Conservation (phyloP, 2,329 filamentous ascomycete species). For the Stagonosporopsis tanaceti region DNA sequence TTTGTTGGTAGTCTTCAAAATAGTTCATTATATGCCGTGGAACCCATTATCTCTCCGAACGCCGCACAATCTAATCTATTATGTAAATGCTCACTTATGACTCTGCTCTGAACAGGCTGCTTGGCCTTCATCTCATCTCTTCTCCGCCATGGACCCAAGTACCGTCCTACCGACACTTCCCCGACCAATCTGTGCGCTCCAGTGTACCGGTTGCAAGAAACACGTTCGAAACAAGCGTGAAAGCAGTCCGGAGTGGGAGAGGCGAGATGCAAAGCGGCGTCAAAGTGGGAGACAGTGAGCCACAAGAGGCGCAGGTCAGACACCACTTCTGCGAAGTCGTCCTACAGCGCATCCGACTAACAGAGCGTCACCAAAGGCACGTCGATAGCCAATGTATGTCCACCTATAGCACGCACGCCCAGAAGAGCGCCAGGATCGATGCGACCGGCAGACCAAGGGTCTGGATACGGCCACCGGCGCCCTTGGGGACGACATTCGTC, state of each 20-base stretch:
- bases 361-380: background rate
- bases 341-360: background rate
- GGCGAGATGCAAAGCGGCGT: background rate
- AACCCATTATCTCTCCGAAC: background rate
- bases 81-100: background rate
- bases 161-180: background rate
- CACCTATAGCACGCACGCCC: conserved; percentile 6
- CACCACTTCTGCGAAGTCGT: background rate
- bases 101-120: background rate
- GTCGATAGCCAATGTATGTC: background rate
- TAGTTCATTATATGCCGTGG: background rate
- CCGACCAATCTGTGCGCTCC: background rate
- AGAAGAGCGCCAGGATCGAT: conserved; percentile 5
- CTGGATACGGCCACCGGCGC: conserved; percentile 9
- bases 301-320: background rate
- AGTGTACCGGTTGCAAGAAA: too few species aligned
- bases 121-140: background rate
- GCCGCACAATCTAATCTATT: background rate
- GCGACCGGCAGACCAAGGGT: conserved; percentile 4
- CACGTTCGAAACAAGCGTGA: too few species aligned
- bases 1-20: background rate
- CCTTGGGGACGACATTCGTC: conserved; percentile 17
- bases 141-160: background rate
- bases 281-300: background rate
- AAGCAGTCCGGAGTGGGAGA: background rate